Conservation (phyloP, 495 filamentous ascomycete genomes). For the Talaromyces nanjingensis region DNA sequence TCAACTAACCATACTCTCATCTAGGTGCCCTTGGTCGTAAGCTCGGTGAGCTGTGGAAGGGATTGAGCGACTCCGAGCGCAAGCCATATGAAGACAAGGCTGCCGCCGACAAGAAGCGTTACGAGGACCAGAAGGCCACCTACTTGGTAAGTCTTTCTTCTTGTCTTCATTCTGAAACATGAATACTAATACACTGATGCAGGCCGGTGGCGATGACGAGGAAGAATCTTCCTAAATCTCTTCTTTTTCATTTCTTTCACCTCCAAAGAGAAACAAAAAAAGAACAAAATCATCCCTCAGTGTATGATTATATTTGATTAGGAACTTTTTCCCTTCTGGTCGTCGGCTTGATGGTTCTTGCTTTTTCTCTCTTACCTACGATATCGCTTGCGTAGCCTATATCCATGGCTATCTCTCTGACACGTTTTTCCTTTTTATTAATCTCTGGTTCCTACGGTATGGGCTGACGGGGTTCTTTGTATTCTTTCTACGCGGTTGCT, state of each 20-base stretch:
- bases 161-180: background rate
- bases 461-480: constrained; percentile 9
- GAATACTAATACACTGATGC: background rate
- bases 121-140: constrained; percentile 91
- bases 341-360: background rate
- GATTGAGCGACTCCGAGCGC: constrained; percentile 78
- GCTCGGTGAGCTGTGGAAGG: constrained; percentile 98
- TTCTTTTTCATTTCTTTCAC: background rate
- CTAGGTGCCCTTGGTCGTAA: constrained; percentile 93
- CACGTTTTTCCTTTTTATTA: background rate
- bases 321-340: background rate
- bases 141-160: constrained; percentile 61
- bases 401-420: background rate
- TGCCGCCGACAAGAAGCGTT: constrained; percentile 93
- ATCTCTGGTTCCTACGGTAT: constrained; percentile 10
- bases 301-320: constrained; percentile 8
- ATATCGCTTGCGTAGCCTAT: background rate
- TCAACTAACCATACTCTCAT: constrained; percentile 13
- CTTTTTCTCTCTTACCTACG: background rate
- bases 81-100: constrained; percentile 94
- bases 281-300: constrained; percentile 2
- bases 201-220: constrained; percentile 9
- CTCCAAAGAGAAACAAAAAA: background rate
- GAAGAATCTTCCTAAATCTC: constrained; percentile 9
- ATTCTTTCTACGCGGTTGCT: background rate